phyloP scores from a whole-genome alignment of 2,329 filamentous ascomycete genomes.

The Xylariaceae sp. region DNA sequence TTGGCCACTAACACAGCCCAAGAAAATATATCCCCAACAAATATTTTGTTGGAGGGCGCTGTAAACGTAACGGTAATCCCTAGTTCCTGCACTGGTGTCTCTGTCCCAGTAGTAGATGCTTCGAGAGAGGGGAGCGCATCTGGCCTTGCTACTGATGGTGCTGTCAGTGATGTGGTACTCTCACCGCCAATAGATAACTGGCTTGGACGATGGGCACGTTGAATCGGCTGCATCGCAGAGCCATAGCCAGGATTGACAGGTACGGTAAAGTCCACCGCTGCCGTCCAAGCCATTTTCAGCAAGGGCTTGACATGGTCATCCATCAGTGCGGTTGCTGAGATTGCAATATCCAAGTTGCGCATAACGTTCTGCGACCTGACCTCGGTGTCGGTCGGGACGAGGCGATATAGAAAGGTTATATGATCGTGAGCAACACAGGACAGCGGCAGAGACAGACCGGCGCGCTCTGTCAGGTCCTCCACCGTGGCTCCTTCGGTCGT shows the following conservation, averaged over 20 bases:
- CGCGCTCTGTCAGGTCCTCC: constrained; percentile 49
- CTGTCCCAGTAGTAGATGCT: constrained; percentile 42
- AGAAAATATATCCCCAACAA: constrained; percentile 60
- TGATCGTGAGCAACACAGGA: constrained; percentile 67
- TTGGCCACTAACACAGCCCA: constrained; percentile 76
- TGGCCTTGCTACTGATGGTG: constrained; percentile 52
- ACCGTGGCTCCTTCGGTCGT: constrained; percentile 53
- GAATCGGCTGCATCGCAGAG: constrained; percentile 50
- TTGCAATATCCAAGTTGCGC: constrained; percentile 52
- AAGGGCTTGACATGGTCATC: constrained; percentile 49
- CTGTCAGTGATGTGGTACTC: constrained; percentile 48
- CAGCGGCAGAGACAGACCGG: constrained; percentile 50
- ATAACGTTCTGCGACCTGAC: constrained; percentile 40
- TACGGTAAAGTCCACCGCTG: constrained; percentile 62
- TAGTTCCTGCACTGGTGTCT: constrained; percentile 51
- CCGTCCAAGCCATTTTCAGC: constrained; percentile 63
- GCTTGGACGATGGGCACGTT: constrained; percentile 56
- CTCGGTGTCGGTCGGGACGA: constrained; percentile 48
- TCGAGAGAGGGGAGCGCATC: constrained; percentile 57
- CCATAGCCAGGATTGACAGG: constrained; percentile 61
- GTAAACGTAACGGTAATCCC: constrained; percentile 73
- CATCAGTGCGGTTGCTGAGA: constrained; percentile 54
- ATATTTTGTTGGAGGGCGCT: constrained; percentile 49
- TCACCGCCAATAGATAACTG: constrained; percentile 58
- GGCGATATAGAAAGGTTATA: constrained; percentile 66